Conservation (phyloP, 176 grass and related monocot genomes). For the Dendrocalamus sinicus region DNA sequence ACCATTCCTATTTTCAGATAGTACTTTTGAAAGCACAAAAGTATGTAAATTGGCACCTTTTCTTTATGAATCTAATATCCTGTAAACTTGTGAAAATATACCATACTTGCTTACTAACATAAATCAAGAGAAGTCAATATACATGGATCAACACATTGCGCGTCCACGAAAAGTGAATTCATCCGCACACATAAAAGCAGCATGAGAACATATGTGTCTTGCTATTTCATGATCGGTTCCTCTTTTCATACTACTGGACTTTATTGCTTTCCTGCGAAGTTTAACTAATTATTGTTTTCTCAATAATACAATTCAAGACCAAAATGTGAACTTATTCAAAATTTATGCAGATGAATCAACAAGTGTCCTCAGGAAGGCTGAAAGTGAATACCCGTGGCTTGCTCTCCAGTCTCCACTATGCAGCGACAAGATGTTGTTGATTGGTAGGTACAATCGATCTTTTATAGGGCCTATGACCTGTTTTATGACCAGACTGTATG, state of each 20-base stretch:
- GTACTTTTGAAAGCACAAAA: neutral
- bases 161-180: neutral
- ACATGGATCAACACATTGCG: neutral
- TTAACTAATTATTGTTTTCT: neutral
- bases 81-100: neutral
- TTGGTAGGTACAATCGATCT: constrained; percentile 46
- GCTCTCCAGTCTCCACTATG: constrained; percentile 86
- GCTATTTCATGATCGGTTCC: neutral
- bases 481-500: neutral
- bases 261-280: neutral
- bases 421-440: constrained; percentile 78
- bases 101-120: neutral
- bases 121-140: neutral
- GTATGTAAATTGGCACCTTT: neutral
- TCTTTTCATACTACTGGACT: neutral
- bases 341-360: constrained; percentile 68
- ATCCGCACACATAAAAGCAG: neutral
- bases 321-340: neutral
- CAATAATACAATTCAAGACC: neutral
- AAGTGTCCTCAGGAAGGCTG: constrained; percentile 66
- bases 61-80: neutral
- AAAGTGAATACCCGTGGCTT: constrained; percentile 80
- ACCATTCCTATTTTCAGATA: neutral
- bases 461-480: constrained; percentile 3
- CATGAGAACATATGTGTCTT: neutral